Conservation (phyloP, 2,329 filamentous ascomycete species). For the Pseudocercospora fuligena region DNA sequence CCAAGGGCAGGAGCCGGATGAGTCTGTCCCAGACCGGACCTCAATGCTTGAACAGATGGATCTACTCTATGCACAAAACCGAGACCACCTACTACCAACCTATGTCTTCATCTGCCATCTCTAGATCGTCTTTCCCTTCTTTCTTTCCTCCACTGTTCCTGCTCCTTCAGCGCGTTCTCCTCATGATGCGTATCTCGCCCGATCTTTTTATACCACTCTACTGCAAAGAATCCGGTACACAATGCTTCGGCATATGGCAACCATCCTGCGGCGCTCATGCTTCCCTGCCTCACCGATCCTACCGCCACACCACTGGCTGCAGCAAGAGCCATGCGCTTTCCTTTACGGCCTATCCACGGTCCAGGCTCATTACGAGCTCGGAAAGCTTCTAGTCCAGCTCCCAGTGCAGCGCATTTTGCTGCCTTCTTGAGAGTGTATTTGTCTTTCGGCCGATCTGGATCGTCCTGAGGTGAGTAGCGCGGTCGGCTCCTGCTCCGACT, state of each 20-base stretch:
- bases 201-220: slow-evolving; percentile 19
- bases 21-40: too few relatives aligned
- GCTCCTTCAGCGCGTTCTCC: slow-evolving; percentile 11
- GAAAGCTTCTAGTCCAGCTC: slow-evolving; percentile 14
- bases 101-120: background rate
- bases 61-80: background rate
- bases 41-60: background rate
- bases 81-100: background rate
- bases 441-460: slow-evolving; percentile 12
- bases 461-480: slow-evolving; percentile 11
- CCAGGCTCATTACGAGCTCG: slow-evolving; percentile 14
- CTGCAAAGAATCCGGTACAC: slow-evolving; percentile 17
- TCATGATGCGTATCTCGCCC: slow-evolving; percentile 14
- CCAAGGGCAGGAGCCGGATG: background rate
- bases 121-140: background rate
- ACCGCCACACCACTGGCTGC: slow-evolving; percentile 15
- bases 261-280: slow-evolving; percentile 4
- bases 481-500: slow-evolving; percentile 8
- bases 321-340: slow-evolving; percentile 13
- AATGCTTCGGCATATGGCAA: slow-evolving; percentile 16
- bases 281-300: slow-evolving; percentile 10
- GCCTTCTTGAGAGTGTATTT: slow-evolving; percentile 16
- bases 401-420: slow-evolving; percentile 10
- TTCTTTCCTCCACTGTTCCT: slow-evolving; percentile 9
- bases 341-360: slow-evolving; percentile 14